Evolutionary conservation across 768 basidiomycete genomes (phyloP).

Genomic region (Leucocoprinus sp.): DNA sequence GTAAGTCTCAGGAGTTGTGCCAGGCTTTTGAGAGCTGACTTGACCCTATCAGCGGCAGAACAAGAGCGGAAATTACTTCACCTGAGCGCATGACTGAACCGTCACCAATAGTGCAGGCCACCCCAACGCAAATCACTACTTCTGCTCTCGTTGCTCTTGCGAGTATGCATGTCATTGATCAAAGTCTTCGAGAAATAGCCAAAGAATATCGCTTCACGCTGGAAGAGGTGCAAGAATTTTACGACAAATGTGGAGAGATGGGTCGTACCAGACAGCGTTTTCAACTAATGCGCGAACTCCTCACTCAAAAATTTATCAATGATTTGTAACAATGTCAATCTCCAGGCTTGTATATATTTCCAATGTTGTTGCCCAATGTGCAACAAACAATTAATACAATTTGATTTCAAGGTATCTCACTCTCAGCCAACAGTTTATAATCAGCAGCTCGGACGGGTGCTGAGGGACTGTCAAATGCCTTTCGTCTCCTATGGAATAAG

Average conservation of each 20-base stretch:
- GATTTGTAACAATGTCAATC: too few relatives aligned
- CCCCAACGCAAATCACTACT: constrained; percentile 17
- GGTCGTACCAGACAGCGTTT: constrained; percentile 57
- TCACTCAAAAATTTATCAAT: constrained; percentile 30
- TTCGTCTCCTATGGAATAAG: constrained; percentile 48
- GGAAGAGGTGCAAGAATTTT: constrained; percentile 73
- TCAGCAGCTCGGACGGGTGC: constrained; percentile 70
- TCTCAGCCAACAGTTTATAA: constrained; percentile 58
- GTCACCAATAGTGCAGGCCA: constrained; percentile 4
- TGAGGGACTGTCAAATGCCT: constrained; percentile 71
- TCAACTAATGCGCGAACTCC: constrained; percentile 52
- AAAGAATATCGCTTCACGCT: constrained; percentile 60
- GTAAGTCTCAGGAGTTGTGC: constrained; percentile 23
- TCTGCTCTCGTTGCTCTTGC: constrained; percentile 29
- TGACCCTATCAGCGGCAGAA: not conserved
- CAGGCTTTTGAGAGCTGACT: not conserved
- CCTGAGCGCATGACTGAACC: not conserved
- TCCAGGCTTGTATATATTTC: too few relatives aligned
- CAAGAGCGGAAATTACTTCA: constrained; percentile 4
- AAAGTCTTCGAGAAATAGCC: constrained; percentile 58
- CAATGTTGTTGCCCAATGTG: not conserved
- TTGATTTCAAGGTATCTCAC: constrained; percentile 33
- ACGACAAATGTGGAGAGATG: constrained; percentile 68
- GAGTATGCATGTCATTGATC: constrained; percentile 59
- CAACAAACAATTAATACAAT: not conserved